These are phyloP conservation scores for Vachellia pachyceras DNA, from an alignment of 306 rosid species.

Conservation along the genomic window DNA sequence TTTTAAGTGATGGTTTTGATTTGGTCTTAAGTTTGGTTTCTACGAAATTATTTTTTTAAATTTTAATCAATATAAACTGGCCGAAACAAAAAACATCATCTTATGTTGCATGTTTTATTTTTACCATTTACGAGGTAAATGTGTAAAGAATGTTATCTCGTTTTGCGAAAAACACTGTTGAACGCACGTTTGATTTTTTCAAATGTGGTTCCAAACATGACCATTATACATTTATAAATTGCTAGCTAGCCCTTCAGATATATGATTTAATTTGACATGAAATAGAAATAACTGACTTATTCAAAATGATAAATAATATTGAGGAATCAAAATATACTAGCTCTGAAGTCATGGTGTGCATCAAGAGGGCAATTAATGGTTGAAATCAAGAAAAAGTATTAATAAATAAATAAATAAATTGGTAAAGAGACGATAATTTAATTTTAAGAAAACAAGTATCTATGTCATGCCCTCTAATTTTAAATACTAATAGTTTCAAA, in stretches of 20 bases:
- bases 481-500: neutral
- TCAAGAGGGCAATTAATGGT: conserved; percentile 33
- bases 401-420: neutral
- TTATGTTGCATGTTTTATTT: too few relatives aligned
- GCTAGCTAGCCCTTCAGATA: neutral
- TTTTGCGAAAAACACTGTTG: too few relatives aligned
- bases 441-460: neutral
- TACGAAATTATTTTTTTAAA: neutral
- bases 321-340: neutral
- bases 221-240: neutral
- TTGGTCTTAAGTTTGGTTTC: neutral
- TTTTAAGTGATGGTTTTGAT: neutral
- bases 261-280: neutral
- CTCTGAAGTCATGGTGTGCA: conserved; percentile 50
- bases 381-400: neutral
- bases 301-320: neutral
- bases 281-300: neutral
- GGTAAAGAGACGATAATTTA: neutral
- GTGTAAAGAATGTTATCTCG: too few relatives aligned
- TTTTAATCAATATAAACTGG: neutral
- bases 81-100: too few relatives aligned
- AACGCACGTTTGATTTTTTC: too few relatives aligned
- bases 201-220: too few relatives aligned
- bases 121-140: too few relatives aligned
- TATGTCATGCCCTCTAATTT: neutral